These are phyloP conservation scores for Ceratobasidium sp. DNA, from an alignment of 1,284 basidiomycete genomes.

Conservation along the genomic window DNA sequence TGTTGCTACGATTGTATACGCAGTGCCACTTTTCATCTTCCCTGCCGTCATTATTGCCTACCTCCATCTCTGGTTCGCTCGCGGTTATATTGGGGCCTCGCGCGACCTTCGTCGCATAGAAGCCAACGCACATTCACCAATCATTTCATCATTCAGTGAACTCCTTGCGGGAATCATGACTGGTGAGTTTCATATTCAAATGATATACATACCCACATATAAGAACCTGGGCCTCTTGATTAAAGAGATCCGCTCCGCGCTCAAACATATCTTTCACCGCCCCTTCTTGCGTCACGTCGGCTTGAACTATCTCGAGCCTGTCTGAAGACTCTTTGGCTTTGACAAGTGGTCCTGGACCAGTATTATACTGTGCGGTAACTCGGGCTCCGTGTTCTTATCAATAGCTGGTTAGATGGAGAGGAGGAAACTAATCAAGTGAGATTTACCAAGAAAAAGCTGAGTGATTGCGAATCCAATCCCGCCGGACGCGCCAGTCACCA, in stretches of 20 bases:
- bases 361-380: conserved; percentile 56
- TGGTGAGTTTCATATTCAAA: background rate
- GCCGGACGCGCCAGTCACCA: conserved; percentile 47
- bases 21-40: conserved; percentile 25
- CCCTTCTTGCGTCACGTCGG: conserved; percentile 53
- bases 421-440: background rate
- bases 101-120: conserved; percentile 28
- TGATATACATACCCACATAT: background rate
- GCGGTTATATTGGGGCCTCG: conserved; percentile 10
- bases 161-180: conserved; percentile 20
- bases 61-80: conserved; percentile 26
- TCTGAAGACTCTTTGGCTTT: conserved; percentile 15
- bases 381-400: conserved; percentile 51
- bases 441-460: conserved; percentile 49
- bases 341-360: conserved; percentile 49
- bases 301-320: conserved; percentile 48
- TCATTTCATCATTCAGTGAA: conserved; percentile 19
- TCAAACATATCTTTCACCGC: conserved; percentile 52
- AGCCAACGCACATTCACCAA: conserved; percentile 16
- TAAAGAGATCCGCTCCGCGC: conserved; percentile 46
- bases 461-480: conserved; percentile 52
- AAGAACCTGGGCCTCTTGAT: conserved; percentile 22
- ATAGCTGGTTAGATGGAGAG: background rate
- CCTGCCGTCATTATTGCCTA: conserved; percentile 19
- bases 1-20: conserved; percentile 14